Conservation (phyloP, 208 protist species). For the Trypanosoma mega region DNA sequence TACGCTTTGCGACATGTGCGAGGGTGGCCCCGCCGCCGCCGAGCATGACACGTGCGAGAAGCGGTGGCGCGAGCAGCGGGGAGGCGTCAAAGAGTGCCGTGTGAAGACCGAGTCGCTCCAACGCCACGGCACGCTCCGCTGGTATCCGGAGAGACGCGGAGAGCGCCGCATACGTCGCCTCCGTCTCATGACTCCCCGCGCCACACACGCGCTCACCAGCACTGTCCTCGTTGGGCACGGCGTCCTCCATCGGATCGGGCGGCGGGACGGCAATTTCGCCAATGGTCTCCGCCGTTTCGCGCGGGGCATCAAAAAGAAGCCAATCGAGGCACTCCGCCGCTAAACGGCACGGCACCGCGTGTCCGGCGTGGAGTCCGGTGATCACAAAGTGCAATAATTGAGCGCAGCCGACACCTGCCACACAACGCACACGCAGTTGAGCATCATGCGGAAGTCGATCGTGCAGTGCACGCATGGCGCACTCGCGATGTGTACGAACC, state of each 20-base stretch:
- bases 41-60: conserved; percentile 31
- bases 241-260: conserved; percentile 21
- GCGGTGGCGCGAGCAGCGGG: conserved; percentile 20
- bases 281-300: conserved; percentile 31
- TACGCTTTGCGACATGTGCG: conserved; percentile 7
- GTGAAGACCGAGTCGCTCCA: conserved; percentile 48
- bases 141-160: conserved; percentile 47
- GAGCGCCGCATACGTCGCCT: conserved; percentile 48
- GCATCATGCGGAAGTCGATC: conserved; percentile 26
- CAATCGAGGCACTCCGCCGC: conserved; percentile 38
- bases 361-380: conserved; percentile 32
- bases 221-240: conserved; percentile 8
- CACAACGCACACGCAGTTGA: conserved; percentile 37
- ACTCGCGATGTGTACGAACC: conserved; percentile 51
- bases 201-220: not conserved
- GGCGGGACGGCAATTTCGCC: conserved; percentile 43
- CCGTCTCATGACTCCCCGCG: conserved; percentile 14
- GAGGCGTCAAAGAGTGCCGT: conserved; percentile 33
- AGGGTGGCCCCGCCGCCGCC: conserved; percentile 31
- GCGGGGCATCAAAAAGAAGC: conserved; percentile 24
- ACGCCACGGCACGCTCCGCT: conserved; percentile 28
- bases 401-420: conserved; percentile 45
- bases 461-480: conserved; percentile 36
- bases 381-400: conserved; percentile 48
- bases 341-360: conserved; percentile 26